Evolutionary conservation across 441 rosid genomes (phyloP), one percentile per base, ranked within the genome.

Genomic region (Populus hybrid): DNA sequence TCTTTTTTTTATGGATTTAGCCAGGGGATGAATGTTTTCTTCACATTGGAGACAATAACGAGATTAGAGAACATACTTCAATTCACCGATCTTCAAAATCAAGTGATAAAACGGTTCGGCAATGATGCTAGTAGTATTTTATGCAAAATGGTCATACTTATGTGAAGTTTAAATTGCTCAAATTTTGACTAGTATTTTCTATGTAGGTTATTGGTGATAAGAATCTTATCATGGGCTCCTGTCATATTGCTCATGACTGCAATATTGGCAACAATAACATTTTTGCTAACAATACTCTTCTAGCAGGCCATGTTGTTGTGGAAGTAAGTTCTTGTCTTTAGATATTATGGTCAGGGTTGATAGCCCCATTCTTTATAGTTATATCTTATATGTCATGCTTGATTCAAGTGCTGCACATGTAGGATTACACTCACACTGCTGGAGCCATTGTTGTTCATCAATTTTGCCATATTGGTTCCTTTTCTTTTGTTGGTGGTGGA

Each of bases 191-290:
- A 26, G 70, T 53, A 71, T 76, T 69, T 9, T 66, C 16, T 71
- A 10, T 84, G 80, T 81, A 95, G 99, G 94, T 92, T 19, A 89
- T 95, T 76, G 97, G 98, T 68, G 82, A 89, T 80, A 89, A 86
- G 85, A 95, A 95, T 84, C 93, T 95, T 76, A 84, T 96, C 79
- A 96, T 96, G 99, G 99, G 98, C 5, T 90, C 98, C 67, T 91
- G 99, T 82, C 99, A 94, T 83, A 86, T 96, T 79, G 99, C 98
- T 50, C 99, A 94, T 83, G 99, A 94, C 83, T 96, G 98, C 84
- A 89, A 89, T 83, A 90, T 92, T 50, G 97, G 99, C 24, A 88
- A 88, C 87, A 76, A 64, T 84, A 95, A 95, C 91, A 94, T 95
- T 73, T 91, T 94, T 83, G 95, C 97, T 34, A 94, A 95, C 79